These are phyloP conservation scores for Breynia disticha DNA, from an alignment of 441 rosid species.

Conservation along the genomic window DNA sequence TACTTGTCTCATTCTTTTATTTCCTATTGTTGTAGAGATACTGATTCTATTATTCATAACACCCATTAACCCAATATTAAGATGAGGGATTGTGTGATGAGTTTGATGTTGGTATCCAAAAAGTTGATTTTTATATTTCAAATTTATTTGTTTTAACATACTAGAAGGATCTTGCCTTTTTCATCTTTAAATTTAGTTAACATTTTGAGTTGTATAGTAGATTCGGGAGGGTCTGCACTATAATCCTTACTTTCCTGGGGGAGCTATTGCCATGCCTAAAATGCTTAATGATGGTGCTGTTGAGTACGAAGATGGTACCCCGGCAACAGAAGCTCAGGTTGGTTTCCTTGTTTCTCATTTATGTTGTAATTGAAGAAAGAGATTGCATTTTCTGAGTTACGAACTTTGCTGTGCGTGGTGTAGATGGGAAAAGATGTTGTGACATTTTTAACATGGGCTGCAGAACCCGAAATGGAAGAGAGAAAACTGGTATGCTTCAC, in stretches of 20 bases:
- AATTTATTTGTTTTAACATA: no score
- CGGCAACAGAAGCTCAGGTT: conserved; percentile 99
- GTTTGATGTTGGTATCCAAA: no score
- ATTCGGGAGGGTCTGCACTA: conserved; percentile 96
- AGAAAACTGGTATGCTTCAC: conserved; percentile 66
- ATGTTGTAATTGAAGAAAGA: background rate
- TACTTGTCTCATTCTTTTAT: background rate
- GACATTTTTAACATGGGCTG: conserved; percentile 93
- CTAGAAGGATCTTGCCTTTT: background rate
- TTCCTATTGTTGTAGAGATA: background rate
- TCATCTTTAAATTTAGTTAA: background rate
- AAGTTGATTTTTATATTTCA: no score
- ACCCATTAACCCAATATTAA: no score
- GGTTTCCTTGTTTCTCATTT: conserved; percentile 7
- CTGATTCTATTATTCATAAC: no score
- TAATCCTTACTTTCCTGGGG: conserved; percentile 98
- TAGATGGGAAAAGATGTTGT: conserved; percentile 99
- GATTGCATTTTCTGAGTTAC: background rate
- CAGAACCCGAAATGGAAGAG: conserved; percentile 99
- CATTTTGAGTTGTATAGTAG: conserved; percentile 25
- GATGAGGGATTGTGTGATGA: no score
- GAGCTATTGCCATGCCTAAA: conserved; percentile 99
- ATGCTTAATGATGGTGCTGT: conserved; percentile 96
- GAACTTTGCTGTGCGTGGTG: conserved; percentile 7
- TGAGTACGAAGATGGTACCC: conserved; percentile 95